A percentile compares a stretch with the other conserved stretches of the same genome.
These are phyloP conservation scores for Scedosporium minutisporum DNA, from an alignment of 2,329 filamentous ascomycete species.

Conservation along the genomic window DNA sequence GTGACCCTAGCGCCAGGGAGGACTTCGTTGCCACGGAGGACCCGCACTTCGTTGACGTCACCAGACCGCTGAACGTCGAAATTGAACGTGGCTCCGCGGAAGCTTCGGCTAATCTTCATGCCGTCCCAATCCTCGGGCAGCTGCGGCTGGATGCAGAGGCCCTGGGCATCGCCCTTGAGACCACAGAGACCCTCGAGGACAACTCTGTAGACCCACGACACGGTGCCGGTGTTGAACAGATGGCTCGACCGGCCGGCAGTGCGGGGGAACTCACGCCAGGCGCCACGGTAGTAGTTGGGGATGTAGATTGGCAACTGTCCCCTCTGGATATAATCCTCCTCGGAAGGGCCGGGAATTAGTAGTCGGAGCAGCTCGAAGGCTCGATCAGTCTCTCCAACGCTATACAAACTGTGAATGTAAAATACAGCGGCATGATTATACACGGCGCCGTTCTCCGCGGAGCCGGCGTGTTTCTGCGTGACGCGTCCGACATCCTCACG, in stretches of 20 bases:
- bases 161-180: slow-evolving; percentile 36
- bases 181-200: slow-evolving; percentile 47
- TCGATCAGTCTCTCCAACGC: slow-evolving; percentile 35
- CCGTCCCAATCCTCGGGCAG: slow-evolving; percentile 39
- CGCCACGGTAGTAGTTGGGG: slow-evolving; percentile 49
- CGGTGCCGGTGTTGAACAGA: slow-evolving; percentile 49
- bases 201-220: slow-evolving; percentile 46
- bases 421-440: slow-evolving; percentile 49
- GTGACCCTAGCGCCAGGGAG: slow-evolving; percentile 31
- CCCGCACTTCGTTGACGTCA: slow-evolving; percentile 28
- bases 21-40: slow-evolving; percentile 25
- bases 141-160: slow-evolving; percentile 37
- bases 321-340: slow-evolving; percentile 39
- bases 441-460: slow-evolving; percentile 47
- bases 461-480: slow-evolving; percentile 47
- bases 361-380: slow-evolving; percentile 41
- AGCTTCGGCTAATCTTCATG: slow-evolving; percentile 35
- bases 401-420: slow-evolving; percentile 44
- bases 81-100: slow-evolving; percentile 40
- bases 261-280: slow-evolving; percentile 34
- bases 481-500: slow-evolving; percentile 49
- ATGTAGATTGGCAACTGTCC: slow-evolving; percentile 49
- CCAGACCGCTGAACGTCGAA: slow-evolving; percentile 30
- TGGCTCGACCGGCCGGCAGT: slow-evolving; percentile 47
- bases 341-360: slow-evolving; percentile 42